Percentiles rank a stretch among this genome's conserved stretches.
These are phyloP conservation scores for Trichoderma sp. DNA, from an alignment of 2,329 filamentous ascomycete species.

Conservation along the genomic window DNA sequence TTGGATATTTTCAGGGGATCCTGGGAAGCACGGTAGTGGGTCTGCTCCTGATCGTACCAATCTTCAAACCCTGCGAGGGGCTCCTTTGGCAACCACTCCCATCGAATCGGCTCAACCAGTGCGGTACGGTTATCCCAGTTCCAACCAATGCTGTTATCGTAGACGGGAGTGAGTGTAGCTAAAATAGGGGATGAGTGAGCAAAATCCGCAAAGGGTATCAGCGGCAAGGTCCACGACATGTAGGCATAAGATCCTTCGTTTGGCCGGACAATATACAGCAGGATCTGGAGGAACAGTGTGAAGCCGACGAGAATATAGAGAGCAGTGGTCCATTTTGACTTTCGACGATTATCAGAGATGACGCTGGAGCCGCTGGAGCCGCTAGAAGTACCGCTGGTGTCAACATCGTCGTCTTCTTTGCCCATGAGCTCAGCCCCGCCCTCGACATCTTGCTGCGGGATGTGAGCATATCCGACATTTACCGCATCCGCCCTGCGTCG, in stretches of 20 bases:
- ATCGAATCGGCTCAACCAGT: slow-evolving; percentile 26
- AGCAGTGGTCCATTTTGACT: slow-evolving; percentile 4
- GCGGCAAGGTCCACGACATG: slow-evolving; percentile 37
- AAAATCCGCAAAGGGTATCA: slow-evolving; percentile 38
- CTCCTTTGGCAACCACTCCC: slow-evolving; percentile 34
- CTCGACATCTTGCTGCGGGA: slow-evolving; percentile 33
- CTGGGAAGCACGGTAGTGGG: slow-evolving; percentile 37
- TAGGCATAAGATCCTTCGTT: slow-evolving; percentile 34
- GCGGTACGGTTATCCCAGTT: slow-evolving; percentile 36
- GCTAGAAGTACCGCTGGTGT: neutral
- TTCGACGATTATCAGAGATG: slow-evolving; percentile 2
- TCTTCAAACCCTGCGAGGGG: slow-evolving; percentile 30
- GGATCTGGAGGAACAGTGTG: slow-evolving; percentile 27
- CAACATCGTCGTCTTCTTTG: slow-evolving; percentile 22
- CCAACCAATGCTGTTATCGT: slow-evolving; percentile 28
- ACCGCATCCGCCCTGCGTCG: neutral
- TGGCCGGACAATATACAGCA: slow-evolving; percentile 30
- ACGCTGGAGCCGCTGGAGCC: neutral
- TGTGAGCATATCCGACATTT: slow-evolving; percentile 25
- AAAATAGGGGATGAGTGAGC: slow-evolving; percentile 32
- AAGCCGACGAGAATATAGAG: slow-evolving; percentile 23
- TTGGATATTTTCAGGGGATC: slow-evolving; percentile 46
- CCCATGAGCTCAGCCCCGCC: slow-evolving; percentile 17
- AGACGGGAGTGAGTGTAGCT: slow-evolving; percentile 28
- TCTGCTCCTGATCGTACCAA: slow-evolving; percentile 30